Evolutionary conservation across 2,329 filamentous ascomycete genomes (phyloP).

Genomic region (Exophiala alcalophila): DNA sequence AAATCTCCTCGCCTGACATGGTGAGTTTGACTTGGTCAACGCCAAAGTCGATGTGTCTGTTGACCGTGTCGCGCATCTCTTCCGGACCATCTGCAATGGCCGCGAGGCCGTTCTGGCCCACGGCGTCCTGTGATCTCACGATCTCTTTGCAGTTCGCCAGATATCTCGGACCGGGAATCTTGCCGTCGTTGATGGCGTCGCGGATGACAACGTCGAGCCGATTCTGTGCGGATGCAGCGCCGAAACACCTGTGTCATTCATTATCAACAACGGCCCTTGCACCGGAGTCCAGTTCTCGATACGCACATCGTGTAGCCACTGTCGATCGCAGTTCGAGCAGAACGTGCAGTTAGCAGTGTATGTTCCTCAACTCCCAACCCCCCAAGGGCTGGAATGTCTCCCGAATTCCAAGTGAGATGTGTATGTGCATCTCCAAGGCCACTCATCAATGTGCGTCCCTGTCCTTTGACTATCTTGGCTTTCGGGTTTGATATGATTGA

Average conservation of each 20-base stretch:
- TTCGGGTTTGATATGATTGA: slow-evolving; percentile 32
- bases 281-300: not conserved
- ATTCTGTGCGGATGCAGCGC: slow-evolving; percentile 47
- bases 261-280: not conserved
- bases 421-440: slow-evolving; percentile 50
- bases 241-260: slow-evolving; percentile 45
- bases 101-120: slow-evolving; percentile 43
- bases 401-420: slow-evolving; percentile 49
- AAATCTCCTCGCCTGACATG: slow-evolving; percentile 41
- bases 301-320: slow-evolving; percentile 49
- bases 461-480: slow-evolving; percentile 40
- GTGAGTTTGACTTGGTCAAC: slow-evolving; percentile 47
- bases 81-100: slow-evolving; percentile 42
- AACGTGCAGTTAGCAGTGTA: slow-evolving; percentile 43
- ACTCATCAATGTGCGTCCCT: slow-evolving; percentile 48
- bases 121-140: slow-evolving; percentile 41
- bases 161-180: slow-evolving; percentile 48
- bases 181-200: slow-evolving; percentile 49
- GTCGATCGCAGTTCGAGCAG: slow-evolving; percentile 47
- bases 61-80: slow-evolving; percentile 42
- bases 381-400: slow-evolving; percentile 43
- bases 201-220: slow-evolving; percentile 48
- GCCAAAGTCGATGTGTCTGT: slow-evolving; percentile 38
- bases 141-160: slow-evolving; percentile 52
- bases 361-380: slow-evolving; percentile 49